Percentiles rank a stretch among this genome's conserved stretches.
These are phyloP conservation scores for Colletotrichum orbiculare DNA, from an alignment of 2,329 filamentous ascomycete genomes.

Conservation along the genomic window DNA sequence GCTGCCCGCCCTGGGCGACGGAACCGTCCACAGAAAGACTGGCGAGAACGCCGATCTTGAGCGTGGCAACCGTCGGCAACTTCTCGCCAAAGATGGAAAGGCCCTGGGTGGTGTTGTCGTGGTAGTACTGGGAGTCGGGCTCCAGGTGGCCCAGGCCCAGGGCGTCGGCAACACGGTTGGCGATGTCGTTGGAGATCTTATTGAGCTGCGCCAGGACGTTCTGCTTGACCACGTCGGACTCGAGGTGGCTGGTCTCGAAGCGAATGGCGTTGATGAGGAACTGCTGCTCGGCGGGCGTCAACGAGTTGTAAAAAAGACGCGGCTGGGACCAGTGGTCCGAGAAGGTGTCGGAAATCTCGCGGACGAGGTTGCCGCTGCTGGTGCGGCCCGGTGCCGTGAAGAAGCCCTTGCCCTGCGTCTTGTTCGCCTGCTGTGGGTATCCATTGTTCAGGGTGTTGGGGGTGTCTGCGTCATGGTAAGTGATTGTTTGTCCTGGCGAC, in stretches of 20 bases:
- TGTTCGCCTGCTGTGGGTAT: constrained; percentile 73
- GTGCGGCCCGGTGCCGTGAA: constrained; percentile 73
- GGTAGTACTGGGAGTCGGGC: constrained; percentile 73
- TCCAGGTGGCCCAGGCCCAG: constrained; percentile 69
- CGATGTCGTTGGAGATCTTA: constrained; percentile 74
- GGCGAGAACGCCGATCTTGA: constrained; percentile 73
- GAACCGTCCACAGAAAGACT: constrained; percentile 54
- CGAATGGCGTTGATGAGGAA: constrained; percentile 79
- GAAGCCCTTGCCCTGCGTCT: constrained; percentile 73
- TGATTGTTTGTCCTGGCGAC: constrained; percentile 1
- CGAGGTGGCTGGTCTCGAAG: constrained; percentile 74
- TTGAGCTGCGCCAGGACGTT: constrained; percentile 78
- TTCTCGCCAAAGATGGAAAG: constrained; percentile 69
- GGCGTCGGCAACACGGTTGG: constrained; percentile 70
- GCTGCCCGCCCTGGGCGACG: constrained; percentile 57
- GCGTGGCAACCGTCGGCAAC: constrained; percentile 69
- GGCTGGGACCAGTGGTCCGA: constrained; percentile 79
- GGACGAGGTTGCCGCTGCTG: constrained; percentile 63
- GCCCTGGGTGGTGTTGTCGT: constrained; percentile 72
- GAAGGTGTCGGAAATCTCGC: constrained; percentile 71
- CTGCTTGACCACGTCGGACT: constrained; percentile 66
- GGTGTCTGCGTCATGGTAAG: constrained; percentile 53
- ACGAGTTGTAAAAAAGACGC: constrained; percentile 79
- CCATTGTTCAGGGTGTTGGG: constrained; percentile 75
- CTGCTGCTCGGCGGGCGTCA: constrained; percentile 73